These are phyloP conservation scores for Penicillium steckii DNA, from an alignment of 495 filamentous ascomycete genomes.

Conservation along the genomic window DNA sequence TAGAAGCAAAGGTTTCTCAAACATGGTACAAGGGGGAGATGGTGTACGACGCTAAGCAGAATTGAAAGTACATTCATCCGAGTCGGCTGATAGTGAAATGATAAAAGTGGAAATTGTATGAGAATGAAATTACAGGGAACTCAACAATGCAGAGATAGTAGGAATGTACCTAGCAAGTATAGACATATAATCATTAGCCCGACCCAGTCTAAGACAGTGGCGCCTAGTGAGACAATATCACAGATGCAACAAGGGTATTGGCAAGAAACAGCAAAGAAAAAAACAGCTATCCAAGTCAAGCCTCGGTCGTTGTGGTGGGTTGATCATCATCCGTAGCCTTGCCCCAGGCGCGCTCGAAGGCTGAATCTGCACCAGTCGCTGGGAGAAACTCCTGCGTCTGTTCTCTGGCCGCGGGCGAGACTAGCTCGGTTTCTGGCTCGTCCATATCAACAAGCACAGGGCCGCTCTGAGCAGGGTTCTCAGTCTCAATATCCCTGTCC, in stretches of 20 bases:
- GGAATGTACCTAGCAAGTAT: conserved; percentile 3
- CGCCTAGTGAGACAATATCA: background rate
- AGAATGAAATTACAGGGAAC: background rate
- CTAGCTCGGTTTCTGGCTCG: background rate
- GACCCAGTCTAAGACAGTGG: conserved; percentile 14
- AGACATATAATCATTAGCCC: conserved; percentile 14
- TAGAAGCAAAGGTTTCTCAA: conserved; percentile 49
- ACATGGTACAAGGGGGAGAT: conserved; percentile 57
- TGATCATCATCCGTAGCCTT: conserved; percentile 37
- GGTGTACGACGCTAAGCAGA: conserved; percentile 11
- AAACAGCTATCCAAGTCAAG: background rate
- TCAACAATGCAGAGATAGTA: background rate
- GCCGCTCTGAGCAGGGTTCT: conserved; percentile 8
- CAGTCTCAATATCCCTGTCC: conserved; percentile 16
- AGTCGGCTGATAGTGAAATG: background rate
- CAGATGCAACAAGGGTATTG: conserved; percentile 20
- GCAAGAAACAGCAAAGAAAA: conserved; percentile 8
- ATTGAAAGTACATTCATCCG: background rate
- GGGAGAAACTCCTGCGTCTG: background rate
- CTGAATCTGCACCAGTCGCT: conserved; percentile 17
- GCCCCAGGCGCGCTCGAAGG: conserved; percentile 46
- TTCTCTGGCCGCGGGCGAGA: background rate
- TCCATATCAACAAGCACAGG: conserved; percentile 13
- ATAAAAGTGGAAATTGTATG: background rate
- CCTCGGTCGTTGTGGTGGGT: background rate